Evolutionary conservation across 192 early-diverging fungal species (phyloP).

Genomic region (Phycomyces blakesleeanus): DNA sequence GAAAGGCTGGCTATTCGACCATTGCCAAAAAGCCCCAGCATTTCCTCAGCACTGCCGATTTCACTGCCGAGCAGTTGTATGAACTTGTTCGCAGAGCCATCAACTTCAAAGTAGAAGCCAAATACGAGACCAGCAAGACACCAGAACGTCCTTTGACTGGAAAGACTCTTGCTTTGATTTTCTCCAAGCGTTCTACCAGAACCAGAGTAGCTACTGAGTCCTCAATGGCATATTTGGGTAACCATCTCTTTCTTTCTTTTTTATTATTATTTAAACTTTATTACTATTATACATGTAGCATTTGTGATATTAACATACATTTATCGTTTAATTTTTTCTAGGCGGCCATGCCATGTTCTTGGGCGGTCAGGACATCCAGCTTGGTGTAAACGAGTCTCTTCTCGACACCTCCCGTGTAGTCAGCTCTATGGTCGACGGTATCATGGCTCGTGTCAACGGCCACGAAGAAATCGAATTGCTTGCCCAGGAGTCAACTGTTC

Average conservation of each 20-base stretch:
- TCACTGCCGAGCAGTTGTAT: conserved; percentile 67
- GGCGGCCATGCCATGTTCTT: conserved; percentile 97
- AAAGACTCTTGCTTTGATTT: conserved; percentile 88
- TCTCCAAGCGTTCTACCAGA: conserved; percentile 94
- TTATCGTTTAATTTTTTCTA: conserved; percentile 15
- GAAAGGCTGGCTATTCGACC: background rate
- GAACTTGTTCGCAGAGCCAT: conserved; percentile 74
- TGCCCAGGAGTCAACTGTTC: conserved; percentile 82
- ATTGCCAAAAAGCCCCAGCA: conserved; percentile 41
- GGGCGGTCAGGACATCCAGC: conserved; percentile 91
- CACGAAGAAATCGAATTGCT: conserved; percentile 88
- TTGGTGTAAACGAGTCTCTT: conserved; percentile 93
- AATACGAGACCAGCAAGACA: conserved; percentile 33
- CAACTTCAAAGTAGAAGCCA: conserved; percentile 72
- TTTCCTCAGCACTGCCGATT: conserved; percentile 80
- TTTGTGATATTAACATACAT: background rate
- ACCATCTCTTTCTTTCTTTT: background rate
- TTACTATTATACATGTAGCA: background rate
- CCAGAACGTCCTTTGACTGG: conserved; percentile 63
- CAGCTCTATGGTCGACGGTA: conserved; percentile 90
- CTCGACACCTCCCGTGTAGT: conserved; percentile 88
- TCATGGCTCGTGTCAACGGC: conserved; percentile 89
- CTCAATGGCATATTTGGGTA: conserved; percentile 79
- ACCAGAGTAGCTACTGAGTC: conserved; percentile 94
- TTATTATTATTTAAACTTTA: background rate